Evolutionary conservation across 2,329 filamentous ascomycete genomes (phyloP).

Genomic region (Penicillium nordicum): DNA sequence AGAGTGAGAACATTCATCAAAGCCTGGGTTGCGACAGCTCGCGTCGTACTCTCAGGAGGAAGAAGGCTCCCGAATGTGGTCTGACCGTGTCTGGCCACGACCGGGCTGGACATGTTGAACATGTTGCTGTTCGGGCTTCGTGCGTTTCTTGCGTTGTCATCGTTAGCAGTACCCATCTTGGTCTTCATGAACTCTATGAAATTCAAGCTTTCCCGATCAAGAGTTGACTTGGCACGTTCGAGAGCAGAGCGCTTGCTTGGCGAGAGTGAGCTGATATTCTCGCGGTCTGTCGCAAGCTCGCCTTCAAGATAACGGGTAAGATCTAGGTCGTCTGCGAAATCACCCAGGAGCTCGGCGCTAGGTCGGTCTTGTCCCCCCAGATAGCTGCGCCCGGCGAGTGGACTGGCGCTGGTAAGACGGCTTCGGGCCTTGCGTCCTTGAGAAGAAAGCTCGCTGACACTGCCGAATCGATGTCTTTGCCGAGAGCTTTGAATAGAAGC

Average conservation of each 20-base stretch:
- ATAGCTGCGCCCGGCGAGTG: conserved; percentile 54
- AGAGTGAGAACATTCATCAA: conserved; percentile 71
- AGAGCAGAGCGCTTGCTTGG: conserved; percentile 22
- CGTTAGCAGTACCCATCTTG: conserved; percentile 35
- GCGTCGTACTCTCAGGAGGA: conserved; percentile 52
- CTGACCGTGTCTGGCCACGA: background rate
- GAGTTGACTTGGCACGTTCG: conserved; percentile 36
- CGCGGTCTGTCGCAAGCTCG: conserved; percentile 28
- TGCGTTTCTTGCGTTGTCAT: background rate
- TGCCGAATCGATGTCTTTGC: conserved; percentile 39
- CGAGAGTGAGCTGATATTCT: conserved; percentile 41
- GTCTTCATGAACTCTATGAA: conserved; percentile 59
- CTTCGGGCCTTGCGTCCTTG: conserved; percentile 34
- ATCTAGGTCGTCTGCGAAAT: conserved; percentile 28
- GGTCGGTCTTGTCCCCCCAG: conserved; percentile 27
- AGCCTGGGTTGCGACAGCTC: conserved; percentile 67
- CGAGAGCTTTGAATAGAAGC: conserved; percentile 54
- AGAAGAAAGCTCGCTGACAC: conserved; percentile 35
- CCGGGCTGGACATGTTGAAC: background rate
- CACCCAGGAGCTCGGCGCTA: conserved; percentile 21
- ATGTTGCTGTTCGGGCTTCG: background rate
- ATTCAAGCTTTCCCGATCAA: conserved; percentile 60
- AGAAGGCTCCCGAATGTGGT: conserved; percentile 70
- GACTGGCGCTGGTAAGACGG: conserved; percentile 58
- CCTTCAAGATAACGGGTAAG: conserved; percentile 33